Base-by-base conservation (phyloP, 805 yeast species). In the Blastobotrys chiropterorum region DNA sequence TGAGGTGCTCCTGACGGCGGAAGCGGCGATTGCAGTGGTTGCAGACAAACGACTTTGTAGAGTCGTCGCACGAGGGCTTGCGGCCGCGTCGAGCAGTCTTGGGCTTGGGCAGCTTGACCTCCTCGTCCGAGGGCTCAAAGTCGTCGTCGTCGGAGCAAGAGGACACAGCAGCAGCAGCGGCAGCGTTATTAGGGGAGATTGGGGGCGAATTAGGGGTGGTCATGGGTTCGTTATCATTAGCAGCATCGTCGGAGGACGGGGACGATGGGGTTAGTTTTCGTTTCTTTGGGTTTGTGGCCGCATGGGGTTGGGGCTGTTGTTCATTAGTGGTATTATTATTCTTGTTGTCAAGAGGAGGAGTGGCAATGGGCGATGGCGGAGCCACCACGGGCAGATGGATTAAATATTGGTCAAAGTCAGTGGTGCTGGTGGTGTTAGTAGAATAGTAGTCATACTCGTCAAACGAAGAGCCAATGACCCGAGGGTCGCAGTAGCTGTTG, bases 1-100 rank as follows among this genome's bases (percentile, higher is more conserved):
- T 83, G 59, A 85, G 68, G 65, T 85, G 94, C 61, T 85, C 94
- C 64, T 84, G 88, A 58, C 94, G 74, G 62, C 83, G 81, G 68
- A 85, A 85, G 45, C 79, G 65, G 58, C 90, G 74, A 46, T 77
- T 73, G 64, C 92, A 85, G 60, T 74, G 77, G 31, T 77, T 78
- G 64, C 90, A 85, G 15, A 48, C 50, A 41, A 48, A 48, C 19
- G 39, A 38, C 30, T 48, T 48, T 15, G 50, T 21, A 2, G 50
- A 48, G 38, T 48, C 50, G 44, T 48, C 50, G n/a, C n/a, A n/a
- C 8, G 50, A 22, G 2, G 50, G 50, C 44, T 48, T 48, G 14
- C 50, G 45, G 2, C 50, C 50, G 8, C 50, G 45, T 21, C 50
- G 50, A 38, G 40, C 4, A 4, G 13, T 16, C 40, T 14, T 16